Base-by-base conservation (phyloP, 495 filamentous ascomycete genomes). In the Hypoxylon rickii region DNA sequence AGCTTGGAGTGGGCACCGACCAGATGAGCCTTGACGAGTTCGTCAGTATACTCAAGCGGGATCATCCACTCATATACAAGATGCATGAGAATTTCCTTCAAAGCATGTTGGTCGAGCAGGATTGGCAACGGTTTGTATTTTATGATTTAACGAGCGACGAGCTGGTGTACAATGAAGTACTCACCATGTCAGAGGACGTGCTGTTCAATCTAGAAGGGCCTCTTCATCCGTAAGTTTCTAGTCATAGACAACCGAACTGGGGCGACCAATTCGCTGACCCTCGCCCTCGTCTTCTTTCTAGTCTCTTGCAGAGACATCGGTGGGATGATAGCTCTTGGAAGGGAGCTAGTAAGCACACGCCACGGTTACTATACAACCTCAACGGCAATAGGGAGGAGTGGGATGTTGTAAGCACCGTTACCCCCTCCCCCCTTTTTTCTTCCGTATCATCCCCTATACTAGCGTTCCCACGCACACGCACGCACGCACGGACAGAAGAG, bases 111-210 rank as follows among this genome's bases (percentile, higher is more conserved):
- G 50, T 61, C 11, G 72, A 74, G 53, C 56, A 66, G 22, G 61
- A 72, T 21, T 74, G 54, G 13, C 72, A 74, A 26, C 61, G 67
- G 0, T 3, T 55, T 7, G 0, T 73, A 0, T 63, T 70, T 7
- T 0, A n/a, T 11, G 62, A 51, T 3, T 0, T 67, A 20, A 72
- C 69, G 19, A 72, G 67, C 1, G 67, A 72, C 39, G 72, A 74
- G 49, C 50, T 72, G 2, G 36, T 71, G 17, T 7, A 51, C 0
- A 15, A 48, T 1, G 34, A 52, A 15, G 24, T 55, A 3, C 39
- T 61, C 22, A 59, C 53, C 3, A 44, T 67, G 39, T 38, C 61
- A 0, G 33, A 69, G 10, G 46, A 57, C 17, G 32, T 44, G 12
- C 11, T 10, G 3, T 56, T 40, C 3, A 56, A 67, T 31, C 51